These are phyloP conservation scores for Brettanomyces naardenensis DNA, from an alignment of 805 yeast species.

Conservation along the genomic window DNA sequence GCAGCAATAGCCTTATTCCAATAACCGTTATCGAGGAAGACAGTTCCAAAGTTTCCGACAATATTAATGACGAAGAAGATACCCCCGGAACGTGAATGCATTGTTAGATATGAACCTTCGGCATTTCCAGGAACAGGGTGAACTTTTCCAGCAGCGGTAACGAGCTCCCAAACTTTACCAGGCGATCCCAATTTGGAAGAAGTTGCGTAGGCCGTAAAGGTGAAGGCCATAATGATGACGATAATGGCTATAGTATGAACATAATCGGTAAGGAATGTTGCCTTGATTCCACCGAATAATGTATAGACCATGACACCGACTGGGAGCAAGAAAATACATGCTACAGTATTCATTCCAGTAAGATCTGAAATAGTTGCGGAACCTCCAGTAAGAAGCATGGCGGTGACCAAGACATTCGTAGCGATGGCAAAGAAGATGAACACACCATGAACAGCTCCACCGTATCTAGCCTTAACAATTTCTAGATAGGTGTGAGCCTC, in stretches of 20 bases:
- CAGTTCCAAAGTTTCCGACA: constrained; percentile 87
- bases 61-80: constrained; percentile 83
- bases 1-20: constrained; percentile 81
- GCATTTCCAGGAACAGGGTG: constrained; percentile 75
- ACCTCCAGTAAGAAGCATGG: constrained; percentile 88
- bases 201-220: constrained; percentile 73
- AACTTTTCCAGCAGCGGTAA: constrained; percentile 49
- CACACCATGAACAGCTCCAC: constrained; percentile 61
- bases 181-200: constrained; percentile 72
- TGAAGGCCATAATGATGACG: constrained; percentile 71
- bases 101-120: constrained; percentile 80
- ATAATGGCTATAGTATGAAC: constrained; percentile 75
- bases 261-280: constrained; percentile 75
- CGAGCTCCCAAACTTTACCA: constrained; percentile 64
- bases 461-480: constrained; percentile 74
- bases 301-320: constrained; percentile 72
- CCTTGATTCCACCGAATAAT: constrained; percentile 74
- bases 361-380: constrained; percentile 73
- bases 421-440: constrained; percentile 77
- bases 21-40: constrained; percentile 79
- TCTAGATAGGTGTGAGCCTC: constrained; percentile 88
- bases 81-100: constrained; percentile 81
- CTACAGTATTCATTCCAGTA: constrained; percentile 74
- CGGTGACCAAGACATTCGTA: constrained; percentile 84
- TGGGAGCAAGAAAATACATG: constrained; percentile 77